Evolutionary conservation across 1,284 basidiomycete genomes (phyloP).

Genomic region (Irpex lacteus): DNA sequence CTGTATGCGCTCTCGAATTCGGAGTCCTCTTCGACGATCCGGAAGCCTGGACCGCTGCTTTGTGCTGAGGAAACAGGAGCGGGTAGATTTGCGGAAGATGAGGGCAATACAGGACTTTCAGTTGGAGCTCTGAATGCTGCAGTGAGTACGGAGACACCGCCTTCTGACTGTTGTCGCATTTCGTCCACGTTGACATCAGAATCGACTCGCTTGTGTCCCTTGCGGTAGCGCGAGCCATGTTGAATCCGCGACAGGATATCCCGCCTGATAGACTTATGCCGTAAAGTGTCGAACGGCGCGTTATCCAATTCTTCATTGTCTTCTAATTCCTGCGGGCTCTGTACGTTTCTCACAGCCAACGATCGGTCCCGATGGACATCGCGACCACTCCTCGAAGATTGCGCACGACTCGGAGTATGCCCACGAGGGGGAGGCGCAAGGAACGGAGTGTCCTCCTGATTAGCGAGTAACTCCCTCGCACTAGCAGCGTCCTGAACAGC

Average conservation of each 20-base stretch:
- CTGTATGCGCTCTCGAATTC: slow-evolving; percentile 15
- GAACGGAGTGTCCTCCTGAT: slow-evolving; percentile 25
- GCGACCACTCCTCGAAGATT: slow-evolving; percentile 3
- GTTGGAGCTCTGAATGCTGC: slow-evolving; percentile 3
- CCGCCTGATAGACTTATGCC: slow-evolving; percentile 32
- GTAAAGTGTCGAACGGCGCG: slow-evolving; percentile 25
- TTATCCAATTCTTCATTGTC: slow-evolving; percentile 23
- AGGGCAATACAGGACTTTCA: neutral
- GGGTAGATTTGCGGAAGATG: neutral
- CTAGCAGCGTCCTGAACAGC: slow-evolving; percentile 1
- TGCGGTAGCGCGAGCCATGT: slow-evolving; percentile 18
- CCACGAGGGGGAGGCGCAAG: slow-evolving; percentile 14
- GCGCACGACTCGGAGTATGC: slow-evolving; percentile 2
- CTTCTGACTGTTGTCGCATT: slow-evolving; percentile 1
- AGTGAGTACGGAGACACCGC: slow-evolving; percentile 2
- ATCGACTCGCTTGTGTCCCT: slow-evolving; percentile 21
- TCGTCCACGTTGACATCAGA: slow-evolving; percentile 24
- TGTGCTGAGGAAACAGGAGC: neutral
- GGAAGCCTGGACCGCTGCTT: slow-evolving; percentile 27
- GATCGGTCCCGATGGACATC: neutral
- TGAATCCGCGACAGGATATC: slow-evolving; percentile 30
- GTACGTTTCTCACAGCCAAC: slow-evolving; percentile 2
- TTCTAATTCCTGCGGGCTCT: slow-evolving; percentile 16
- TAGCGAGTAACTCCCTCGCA: neutral
- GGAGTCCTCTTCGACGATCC: slow-evolving; percentile 32